Evolutionary conservation across 352 stramenopile genomes (phyloP), one percentile per base, ranked within the genome.

Genomic region (Phytophthora idaei): DNA sequence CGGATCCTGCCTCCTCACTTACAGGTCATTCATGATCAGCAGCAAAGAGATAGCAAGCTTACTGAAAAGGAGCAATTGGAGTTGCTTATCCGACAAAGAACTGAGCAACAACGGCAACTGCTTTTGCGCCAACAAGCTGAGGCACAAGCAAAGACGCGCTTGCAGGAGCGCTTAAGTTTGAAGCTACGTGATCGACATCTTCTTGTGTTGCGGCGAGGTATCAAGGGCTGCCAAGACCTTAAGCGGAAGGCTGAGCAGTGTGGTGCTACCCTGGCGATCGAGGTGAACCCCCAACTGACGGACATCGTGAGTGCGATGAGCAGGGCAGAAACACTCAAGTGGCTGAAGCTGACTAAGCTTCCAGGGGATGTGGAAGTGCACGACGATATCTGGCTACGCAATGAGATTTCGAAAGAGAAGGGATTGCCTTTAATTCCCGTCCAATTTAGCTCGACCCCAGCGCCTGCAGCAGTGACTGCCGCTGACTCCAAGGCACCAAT

Each of bases 221-320:
- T 95, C 28, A 80, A 80, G 11, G 83, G 81, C 2, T 89, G 78
- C 29, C 84, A 93, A 59, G 82, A 90, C 0, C 67, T 95, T 2
- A 93, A 92, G 58, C 66, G 71, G 2, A 67, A 76, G 17, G 88
- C 88, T 0, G 68, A 90, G 41, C 66, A 69, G 15, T 92, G 78
- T 51, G 85, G 81, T 32, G 83, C 83, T 12, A 86, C 69, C 5
- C 63, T 95, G 44, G 85, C 82, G 42, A 93, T 95, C 34, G 85
- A 95, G 58, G 74, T 95, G 0, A 91, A 87, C 46, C 75, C 84
- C 2, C 80, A 90, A 55, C 66, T 90, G 31, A 95, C 85, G 1
- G 88, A 95, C 51, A 84, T 95, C 49, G 80, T 95, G 36, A 92
- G 83, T 54, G 81, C 71, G 0, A 89, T 93, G 81, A 83, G 61